Conservation (phyloP, 2,329 filamentous ascomycete species). For the Exophiala sideris region DNA sequence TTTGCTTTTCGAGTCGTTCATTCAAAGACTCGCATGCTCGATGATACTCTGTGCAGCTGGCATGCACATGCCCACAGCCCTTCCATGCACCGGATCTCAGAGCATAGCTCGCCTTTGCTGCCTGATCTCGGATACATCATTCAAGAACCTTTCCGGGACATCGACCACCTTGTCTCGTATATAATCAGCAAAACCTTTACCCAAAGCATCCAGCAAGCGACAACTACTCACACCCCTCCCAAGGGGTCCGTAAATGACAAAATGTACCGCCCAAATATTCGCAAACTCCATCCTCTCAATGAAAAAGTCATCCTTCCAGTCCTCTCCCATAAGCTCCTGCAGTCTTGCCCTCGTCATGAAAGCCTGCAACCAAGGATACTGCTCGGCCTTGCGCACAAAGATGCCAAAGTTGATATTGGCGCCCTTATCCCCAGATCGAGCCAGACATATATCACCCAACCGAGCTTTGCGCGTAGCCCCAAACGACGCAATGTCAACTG, state of each 20-base stretch:
- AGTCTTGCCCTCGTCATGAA: conserved; percentile 42
- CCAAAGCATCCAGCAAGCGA: conserved; percentile 47
- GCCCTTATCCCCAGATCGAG: conserved; percentile 42
- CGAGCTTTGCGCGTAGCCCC: conserved; percentile 34
- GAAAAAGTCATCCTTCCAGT: conserved; percentile 43
- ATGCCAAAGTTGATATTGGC: conserved; percentile 44
- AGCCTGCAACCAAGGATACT: conserved; percentile 38
- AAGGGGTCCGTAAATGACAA: conserved; percentile 49
- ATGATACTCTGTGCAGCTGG: too few species aligned
- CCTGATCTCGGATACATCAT: too few species aligned
- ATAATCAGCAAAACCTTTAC: conserved; percentile 54
- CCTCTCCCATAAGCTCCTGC: conserved; percentile 42
- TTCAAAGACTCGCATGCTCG: too few species aligned
- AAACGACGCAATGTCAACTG: conserved; percentile 27
- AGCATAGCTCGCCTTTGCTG: too few species aligned
- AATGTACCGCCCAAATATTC: conserved; percentile 47
- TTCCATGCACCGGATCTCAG: too few species aligned
- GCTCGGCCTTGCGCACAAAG: conserved; percentile 30
- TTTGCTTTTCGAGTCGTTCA: too few species aligned
- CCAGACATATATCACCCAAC: conserved; percentile 45
- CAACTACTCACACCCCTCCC: conserved; percentile 49
- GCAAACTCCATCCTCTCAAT: conserved; percentile 51
- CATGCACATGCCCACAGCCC: too few species aligned
- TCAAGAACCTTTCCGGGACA: conserved; percentile 31
- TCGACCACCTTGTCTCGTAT: conserved; percentile 44